These are phyloP conservation scores for Chaetomium olivaceum DNA, from an alignment of 2,329 filamentous ascomycete genomes.

Conservation along the genomic window DNA sequence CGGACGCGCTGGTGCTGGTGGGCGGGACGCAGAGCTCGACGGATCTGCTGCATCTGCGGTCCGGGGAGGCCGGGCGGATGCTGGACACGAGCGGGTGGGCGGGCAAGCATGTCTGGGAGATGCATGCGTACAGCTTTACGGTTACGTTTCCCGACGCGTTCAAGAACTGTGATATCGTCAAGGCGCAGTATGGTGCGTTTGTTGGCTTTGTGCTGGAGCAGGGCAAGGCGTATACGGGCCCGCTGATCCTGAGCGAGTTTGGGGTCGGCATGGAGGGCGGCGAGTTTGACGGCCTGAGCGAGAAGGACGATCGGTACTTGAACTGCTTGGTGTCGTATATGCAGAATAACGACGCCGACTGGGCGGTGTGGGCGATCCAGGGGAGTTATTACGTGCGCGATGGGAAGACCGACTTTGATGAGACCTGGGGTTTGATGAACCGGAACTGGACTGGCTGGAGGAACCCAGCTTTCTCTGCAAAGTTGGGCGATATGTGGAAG, in stretches of 20 bases:
- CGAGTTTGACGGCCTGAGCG: constrained; percentile 42
- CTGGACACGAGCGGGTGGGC: constrained; percentile 50
- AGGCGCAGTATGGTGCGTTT: constrained; percentile 48
- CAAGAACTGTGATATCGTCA: constrained; percentile 46
- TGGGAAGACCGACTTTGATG: constrained; percentile 51
- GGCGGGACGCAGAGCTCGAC: constrained; percentile 56
- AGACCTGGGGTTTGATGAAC: constrained; percentile 50
- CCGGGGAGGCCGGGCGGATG: constrained; percentile 27
- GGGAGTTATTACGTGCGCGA: constrained; percentile 61
- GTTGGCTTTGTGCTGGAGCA: constrained; percentile 56
- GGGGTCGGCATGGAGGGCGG: constrained; percentile 53
- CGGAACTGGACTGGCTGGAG: constrained; percentile 44
- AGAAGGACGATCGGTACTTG: constrained; percentile 51
- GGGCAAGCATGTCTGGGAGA: constrained; percentile 61
- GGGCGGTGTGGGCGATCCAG: constrained; percentile 60
- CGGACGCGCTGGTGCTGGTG: constrained; percentile 54
- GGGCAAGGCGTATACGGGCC: constrained; percentile 49
- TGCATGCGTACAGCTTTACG: constrained; percentile 59
- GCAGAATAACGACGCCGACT: constrained; percentile 58
- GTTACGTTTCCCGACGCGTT: constrained; percentile 47
- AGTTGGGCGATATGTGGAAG: constrained; percentile 44
- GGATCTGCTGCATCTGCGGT: constrained; percentile 50
- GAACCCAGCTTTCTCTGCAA: constrained; percentile 40
- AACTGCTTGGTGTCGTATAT: constrained; percentile 55
- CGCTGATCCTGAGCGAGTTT: constrained; percentile 61